Evolutionary conservation across 2,329 filamentous ascomycete species (phyloP).

Genomic region (Eurotiales sp.): DNA sequence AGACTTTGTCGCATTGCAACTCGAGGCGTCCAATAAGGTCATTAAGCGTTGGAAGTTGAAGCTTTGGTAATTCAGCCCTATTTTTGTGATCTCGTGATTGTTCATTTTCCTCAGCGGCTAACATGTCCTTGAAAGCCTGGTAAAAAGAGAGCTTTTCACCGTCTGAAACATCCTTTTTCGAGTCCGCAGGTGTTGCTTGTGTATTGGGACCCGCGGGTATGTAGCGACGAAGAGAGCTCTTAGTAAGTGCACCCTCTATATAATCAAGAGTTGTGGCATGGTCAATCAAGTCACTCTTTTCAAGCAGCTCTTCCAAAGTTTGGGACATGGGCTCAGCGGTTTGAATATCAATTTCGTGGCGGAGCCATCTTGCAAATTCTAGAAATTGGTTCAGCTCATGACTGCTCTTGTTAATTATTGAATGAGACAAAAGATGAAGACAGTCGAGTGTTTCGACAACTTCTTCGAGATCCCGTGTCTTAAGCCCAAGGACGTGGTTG

Average conservation of each 20-base stretch:
- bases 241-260: slow-evolving; percentile 65
- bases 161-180: slow-evolving; percentile 31
- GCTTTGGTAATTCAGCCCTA: slow-evolving; percentile 47
- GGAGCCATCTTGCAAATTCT: slow-evolving; percentile 79
- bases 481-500: slow-evolving; percentile 63
- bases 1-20: slow-evolving; percentile 57
- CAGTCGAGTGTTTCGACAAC: slow-evolving; percentile 67
- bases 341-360: slow-evolving; percentile 75
- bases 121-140: slow-evolving; percentile 47
- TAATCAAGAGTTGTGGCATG: slow-evolving; percentile 70
- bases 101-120: slow-evolving; percentile 44
- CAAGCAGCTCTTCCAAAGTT: slow-evolving; percentile 65
- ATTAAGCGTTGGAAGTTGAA: slow-evolving; percentile 58
- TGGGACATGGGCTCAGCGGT: slow-evolving; percentile 59
- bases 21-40: slow-evolving; percentile 60
- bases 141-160: slow-evolving; percentile 33
- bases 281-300: slow-evolving; percentile 74
- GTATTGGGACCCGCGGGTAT: slow-evolving; percentile 36
- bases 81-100: slow-evolving; percentile 37
- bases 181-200: slow-evolving; percentile 22
- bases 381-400: slow-evolving; percentile 75
- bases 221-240: slow-evolving; percentile 62
- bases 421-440: slow-evolving; percentile 71
- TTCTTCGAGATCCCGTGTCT: slow-evolving; percentile 57
- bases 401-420: slow-evolving; percentile 65